phyloP scores from a whole-genome alignment of 441 rosid genomes.

The Adansonia gregorii region DNA sequence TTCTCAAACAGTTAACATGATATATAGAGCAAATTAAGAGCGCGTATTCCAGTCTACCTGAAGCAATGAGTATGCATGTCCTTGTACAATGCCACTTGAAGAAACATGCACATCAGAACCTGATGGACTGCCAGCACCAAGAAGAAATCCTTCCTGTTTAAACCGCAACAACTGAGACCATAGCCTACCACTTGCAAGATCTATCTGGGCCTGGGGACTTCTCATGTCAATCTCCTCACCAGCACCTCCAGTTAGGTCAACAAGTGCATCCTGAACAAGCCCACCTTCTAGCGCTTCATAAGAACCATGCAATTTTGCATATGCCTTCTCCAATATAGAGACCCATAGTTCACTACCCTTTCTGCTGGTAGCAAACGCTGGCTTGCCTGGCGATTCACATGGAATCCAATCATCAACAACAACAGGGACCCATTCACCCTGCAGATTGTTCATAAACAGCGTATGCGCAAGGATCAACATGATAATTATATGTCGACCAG shows the following conservation, averaged over 20 bases:
- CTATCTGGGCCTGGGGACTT: slow-evolving; percentile 98
- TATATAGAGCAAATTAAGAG: slow-evolving; percentile 27
- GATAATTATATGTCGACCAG: background rate
- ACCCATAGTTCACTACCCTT: slow-evolving; percentile 97
- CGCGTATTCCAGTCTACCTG: slow-evolving; percentile 61
- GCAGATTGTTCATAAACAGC: slow-evolving; percentile 34
- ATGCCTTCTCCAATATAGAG: slow-evolving; percentile 96
- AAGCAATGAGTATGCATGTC: slow-evolving; percentile 97
- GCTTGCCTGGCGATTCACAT: slow-evolving; percentile 93
- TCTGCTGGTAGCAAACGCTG: slow-evolving; percentile 98
- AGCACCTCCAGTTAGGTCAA: slow-evolving; percentile 99
- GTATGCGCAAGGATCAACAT: slow-evolving; percentile 16
- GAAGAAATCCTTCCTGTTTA: slow-evolving; percentile 98
- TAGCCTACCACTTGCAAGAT: slow-evolving; percentile 98
- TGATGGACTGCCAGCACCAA: slow-evolving; percentile 99
- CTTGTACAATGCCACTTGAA: slow-evolving; percentile 99
- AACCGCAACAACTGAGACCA: slow-evolving; percentile 99
- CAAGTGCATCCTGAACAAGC: slow-evolving; percentile 99
- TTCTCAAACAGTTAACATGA: slow-evolving; percentile 25
- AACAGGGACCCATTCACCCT: slow-evolving; percentile 99
- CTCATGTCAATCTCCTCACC: slow-evolving; percentile 99
- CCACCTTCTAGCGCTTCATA: slow-evolving; percentile 99
- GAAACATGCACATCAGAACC: slow-evolving; percentile 99
- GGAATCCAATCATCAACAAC: slow-evolving; percentile 99
- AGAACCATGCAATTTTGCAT: slow-evolving; percentile 99